Evolutionary conservation across 345 rosid genomes (phyloP).

Genomic region (Salix udensis): DNA sequence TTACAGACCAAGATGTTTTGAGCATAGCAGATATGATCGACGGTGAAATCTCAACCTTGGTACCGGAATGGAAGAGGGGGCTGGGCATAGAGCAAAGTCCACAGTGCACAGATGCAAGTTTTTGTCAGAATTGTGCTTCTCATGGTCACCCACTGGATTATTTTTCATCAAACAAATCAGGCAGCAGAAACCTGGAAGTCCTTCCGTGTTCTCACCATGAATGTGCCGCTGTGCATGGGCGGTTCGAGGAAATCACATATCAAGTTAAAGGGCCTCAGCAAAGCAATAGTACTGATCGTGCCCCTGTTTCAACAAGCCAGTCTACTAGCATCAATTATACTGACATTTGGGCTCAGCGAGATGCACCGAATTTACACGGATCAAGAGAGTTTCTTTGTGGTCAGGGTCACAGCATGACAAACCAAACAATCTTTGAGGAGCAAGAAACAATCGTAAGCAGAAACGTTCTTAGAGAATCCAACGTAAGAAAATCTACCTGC

Average conservation of each 20-base stretch:
- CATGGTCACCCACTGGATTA: conserved; percentile 33
- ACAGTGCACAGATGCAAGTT: conserved; percentile 10
- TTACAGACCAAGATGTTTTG: conserved; percentile 67
- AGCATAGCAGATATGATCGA: conserved; percentile 93
- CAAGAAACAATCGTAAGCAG: conserved; percentile 37
- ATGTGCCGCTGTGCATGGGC: conserved; percentile 57
- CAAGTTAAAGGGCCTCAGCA: conserved; percentile 54
- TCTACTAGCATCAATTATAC: conserved; percentile 32
- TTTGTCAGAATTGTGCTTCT: conserved; percentile 45
- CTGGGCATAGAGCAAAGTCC: conserved; percentile 25
- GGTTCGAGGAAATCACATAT: conserved; percentile 80
- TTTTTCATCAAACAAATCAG: conserved; percentile 37
- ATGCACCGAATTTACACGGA: conserved; percentile 26
- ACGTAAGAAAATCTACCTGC: conserved; percentile 22
- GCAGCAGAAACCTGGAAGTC: conserved; percentile 41
- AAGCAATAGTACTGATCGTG: conserved; percentile 19
- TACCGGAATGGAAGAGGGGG: conserved; percentile 61
- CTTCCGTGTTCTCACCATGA: conserved; percentile 47
- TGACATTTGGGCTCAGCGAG: conserved; percentile 64
- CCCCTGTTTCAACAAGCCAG: conserved; percentile 21
- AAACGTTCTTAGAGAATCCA: conserved; percentile 29
- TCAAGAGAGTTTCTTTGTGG: conserved; percentile 48
- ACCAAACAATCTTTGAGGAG: conserved; percentile 6
- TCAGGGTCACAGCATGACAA: conserved; percentile 19
- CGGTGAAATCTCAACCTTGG: conserved; percentile 59